Evolutionary conservation across 2,329 filamentous ascomycete species (phyloP).

Genomic region (Ilyonectria destructans): DNA sequence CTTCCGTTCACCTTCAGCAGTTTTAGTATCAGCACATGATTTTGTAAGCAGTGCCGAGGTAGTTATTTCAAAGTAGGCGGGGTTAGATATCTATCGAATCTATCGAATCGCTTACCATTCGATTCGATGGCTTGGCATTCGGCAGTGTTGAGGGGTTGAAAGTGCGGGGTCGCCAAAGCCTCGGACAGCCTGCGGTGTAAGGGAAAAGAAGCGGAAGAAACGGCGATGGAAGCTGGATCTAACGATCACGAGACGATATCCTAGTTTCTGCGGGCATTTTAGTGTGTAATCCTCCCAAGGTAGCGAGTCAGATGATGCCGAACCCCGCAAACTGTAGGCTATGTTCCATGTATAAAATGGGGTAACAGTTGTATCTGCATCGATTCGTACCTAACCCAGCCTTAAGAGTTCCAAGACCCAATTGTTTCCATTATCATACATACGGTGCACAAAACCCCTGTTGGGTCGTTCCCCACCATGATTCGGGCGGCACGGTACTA

Average conservation of each 20-base stretch:
- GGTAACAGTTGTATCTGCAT: not conserved
- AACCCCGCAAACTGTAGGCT: not conserved
- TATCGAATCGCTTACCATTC: no score
- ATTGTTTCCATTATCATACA: not conserved
- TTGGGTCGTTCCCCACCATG: not conserved
- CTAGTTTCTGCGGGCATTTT: not conserved
- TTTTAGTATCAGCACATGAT: no score
- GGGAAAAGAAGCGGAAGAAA: not conserved
- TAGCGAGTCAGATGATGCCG: not conserved
- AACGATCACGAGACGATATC: not conserved
- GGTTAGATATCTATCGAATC: no score
- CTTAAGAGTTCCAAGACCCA: not conserved
- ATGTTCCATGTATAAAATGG: not conserved
- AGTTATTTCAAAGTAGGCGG: no score
- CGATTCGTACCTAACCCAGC: not conserved
- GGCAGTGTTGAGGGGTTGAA: not conserved
- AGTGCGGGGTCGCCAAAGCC: not conserved
- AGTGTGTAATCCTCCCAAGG: not conserved
- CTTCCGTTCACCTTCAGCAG: no score
- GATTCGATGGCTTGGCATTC: no score
- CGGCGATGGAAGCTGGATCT: not conserved
- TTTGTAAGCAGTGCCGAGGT: no score
- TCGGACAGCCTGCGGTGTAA: not conserved
- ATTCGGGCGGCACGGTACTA: conserved; percentile 1
- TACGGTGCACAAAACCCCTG: not conserved